These are phyloP conservation scores for Coelastrella sp. DNA, from an alignment of 139 green algal genomes.

Conservation along the genomic window DNA sequence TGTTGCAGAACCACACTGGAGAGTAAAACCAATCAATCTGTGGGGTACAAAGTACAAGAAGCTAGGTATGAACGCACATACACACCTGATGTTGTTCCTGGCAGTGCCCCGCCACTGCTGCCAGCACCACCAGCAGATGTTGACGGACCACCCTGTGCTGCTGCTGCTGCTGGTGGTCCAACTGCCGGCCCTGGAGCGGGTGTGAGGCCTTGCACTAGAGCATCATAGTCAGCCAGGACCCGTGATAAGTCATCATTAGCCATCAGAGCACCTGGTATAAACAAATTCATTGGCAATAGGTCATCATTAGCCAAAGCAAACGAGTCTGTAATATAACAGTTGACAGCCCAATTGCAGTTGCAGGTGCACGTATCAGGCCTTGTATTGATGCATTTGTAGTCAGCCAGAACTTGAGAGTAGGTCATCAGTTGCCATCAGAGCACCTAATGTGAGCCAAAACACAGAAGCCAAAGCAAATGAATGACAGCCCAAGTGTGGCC, in stretches of 20 bases:
- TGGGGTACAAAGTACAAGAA: too few species aligned
- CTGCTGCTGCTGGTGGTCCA: background rate
- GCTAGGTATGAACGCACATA: too few species aligned
- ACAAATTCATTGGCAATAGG: background rate
- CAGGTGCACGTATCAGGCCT: too few species aligned
- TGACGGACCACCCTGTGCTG: background rate
- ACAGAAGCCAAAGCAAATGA: background rate
- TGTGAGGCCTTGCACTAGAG: background rate
- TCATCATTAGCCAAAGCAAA: background rate
- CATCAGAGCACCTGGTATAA: slow-evolving; percentile 18
- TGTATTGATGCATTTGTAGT: too few species aligned
- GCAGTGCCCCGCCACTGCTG: too few species aligned
- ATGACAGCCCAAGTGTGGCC: background rate
- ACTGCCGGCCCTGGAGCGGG: background rate
- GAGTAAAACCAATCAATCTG: too few species aligned
- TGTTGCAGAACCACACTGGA: too few species aligned
- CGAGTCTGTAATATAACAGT: too few species aligned
- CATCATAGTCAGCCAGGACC: slow-evolving; percentile 31
- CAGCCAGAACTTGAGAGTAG: background rate
- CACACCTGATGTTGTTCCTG: too few species aligned
- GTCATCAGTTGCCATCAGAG: background rate
- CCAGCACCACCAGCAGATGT: background rate
- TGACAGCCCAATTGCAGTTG: background rate
- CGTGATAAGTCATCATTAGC: slow-evolving; percentile 50
- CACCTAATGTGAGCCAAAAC: background rate